Conservation (phyloP, 1,284 basidiomycete species). For the Malassezia equina region DNA sequence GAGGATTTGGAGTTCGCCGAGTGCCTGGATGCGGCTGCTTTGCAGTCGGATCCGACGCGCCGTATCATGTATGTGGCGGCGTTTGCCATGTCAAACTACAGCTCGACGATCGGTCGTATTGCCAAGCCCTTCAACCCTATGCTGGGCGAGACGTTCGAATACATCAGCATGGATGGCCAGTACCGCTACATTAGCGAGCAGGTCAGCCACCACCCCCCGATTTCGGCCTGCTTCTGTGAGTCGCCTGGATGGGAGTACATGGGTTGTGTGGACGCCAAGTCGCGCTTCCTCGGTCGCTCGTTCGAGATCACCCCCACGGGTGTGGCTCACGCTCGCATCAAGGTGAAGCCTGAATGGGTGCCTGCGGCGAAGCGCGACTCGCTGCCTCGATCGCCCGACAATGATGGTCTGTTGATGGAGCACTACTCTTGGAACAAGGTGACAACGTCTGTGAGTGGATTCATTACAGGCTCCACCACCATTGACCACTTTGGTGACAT, state of each 20-base stretch:
- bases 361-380: constrained; percentile 16
- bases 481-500: constrained; percentile 95
- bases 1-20: constrained; percentile 49
- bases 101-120: constrained; percentile 63
- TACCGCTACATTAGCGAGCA: constrained; percentile 91
- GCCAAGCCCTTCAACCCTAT: constrained; percentile 49
- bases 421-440: constrained; percentile 87
- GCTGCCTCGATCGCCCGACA: constrained; percentile 5
- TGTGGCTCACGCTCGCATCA: constrained; percentile 75
- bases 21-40: constrained; percentile 64
- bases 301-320: constrained; percentile 95
- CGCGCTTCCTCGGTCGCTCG: constrained; percentile 60
- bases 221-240: constrained; percentile 77
- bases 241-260: constrained; percentile 81
- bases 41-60: constrained; percentile 65
- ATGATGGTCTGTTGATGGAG: constrained; percentile 48
- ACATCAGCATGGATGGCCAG: constrained; percentile 63
- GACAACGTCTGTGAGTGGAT: constrained; percentile 59
- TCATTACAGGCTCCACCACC: constrained; percentile 81
- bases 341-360: constrained; percentile 51
- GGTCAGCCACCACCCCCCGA: constrained; percentile 91
- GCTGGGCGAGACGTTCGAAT: constrained; percentile 83
- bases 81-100: constrained; percentile 97
- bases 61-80: constrained; percentile 88
- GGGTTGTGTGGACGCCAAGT: constrained; percentile 53